Percentiles rank a stretch among this genome's conserved stretches.
phyloP scores from a whole-genome alignment of 2,329 filamentous ascomycete genomes.

The Fusarium devonianum region DNA sequence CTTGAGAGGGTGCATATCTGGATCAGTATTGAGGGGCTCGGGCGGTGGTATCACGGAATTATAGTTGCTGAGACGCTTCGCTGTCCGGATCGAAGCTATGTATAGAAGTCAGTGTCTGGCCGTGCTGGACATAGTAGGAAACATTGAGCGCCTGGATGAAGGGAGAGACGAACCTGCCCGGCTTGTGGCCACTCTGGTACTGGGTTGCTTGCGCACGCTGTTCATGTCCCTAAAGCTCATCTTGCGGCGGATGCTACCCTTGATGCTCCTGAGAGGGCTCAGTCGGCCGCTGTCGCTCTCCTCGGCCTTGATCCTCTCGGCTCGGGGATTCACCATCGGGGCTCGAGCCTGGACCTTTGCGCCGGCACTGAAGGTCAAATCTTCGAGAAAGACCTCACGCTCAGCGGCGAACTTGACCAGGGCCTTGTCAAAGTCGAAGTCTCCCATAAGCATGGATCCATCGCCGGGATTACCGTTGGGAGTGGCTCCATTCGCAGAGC shows the following conservation, averaged over 20 bases:
- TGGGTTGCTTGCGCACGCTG: slow-evolving; percentile 87
- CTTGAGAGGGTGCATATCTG: slow-evolving; percentile 94
- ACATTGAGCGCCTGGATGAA: neutral
- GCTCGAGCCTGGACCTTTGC: slow-evolving; percentile 74
- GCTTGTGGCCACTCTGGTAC: slow-evolving; percentile 65
- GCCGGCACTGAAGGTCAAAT: slow-evolving; percentile 87
- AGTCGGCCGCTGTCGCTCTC: slow-evolving; percentile 65
- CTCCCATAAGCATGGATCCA: slow-evolving; percentile 55
- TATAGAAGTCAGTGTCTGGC: slow-evolving; percentile 40
- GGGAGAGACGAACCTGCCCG: slow-evolving; percentile 42
- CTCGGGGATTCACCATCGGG: slow-evolving; percentile 77
- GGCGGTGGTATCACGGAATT: slow-evolving; percentile 96
- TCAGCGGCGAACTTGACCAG: slow-evolving; percentile 95
- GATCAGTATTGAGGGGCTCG: slow-evolving; percentile 86
- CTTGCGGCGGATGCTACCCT: slow-evolving; percentile 90
- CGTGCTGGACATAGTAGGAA: neutral
- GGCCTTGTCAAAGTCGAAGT: slow-evolving; percentile 93
- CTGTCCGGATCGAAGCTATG: slow-evolving; percentile 72
- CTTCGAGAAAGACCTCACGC: slow-evolving; percentile 90
- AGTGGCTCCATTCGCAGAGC: slow-evolving; percentile 32
- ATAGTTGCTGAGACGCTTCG: slow-evolving; percentile 92
- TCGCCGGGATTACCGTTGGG: slow-evolving; percentile 41
- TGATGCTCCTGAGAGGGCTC: slow-evolving; percentile 65
- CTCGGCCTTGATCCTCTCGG: slow-evolving; percentile 81
- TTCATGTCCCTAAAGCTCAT: slow-evolving; percentile 96